Percentiles rank a stretch among this genome's conserved stretches.
These are phyloP conservation scores for Rhodotorula sp. DNA, from an alignment of 1,284 basidiomycete genomes.

Conservation along the genomic window DNA sequence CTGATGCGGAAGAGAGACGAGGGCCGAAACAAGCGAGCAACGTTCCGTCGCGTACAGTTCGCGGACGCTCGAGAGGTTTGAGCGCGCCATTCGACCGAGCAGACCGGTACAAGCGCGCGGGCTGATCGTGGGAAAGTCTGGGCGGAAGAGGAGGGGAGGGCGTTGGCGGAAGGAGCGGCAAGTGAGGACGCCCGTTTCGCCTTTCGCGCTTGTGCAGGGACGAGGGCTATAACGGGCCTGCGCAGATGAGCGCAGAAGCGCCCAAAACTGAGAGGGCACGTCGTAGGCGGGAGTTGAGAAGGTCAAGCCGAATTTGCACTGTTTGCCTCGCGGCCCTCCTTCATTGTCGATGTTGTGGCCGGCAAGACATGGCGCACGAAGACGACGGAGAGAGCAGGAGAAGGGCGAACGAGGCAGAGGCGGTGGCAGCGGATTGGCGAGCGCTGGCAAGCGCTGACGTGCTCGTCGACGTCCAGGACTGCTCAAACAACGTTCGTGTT, in stretches of 20 bases:
- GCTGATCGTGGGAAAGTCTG: background rate
- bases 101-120: background rate
- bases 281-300: background rate
- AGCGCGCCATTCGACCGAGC: no score
- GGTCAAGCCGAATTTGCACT: background rate
- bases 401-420: no score
- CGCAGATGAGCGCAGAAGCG: background rate
- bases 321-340: background rate
- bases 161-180: background rate
- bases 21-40: background rate
- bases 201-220: no score
- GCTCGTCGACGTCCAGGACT: no score
- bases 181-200: background rate
- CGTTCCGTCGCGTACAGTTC: no score
- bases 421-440: no score
- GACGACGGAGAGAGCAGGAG: background rate
- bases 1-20: background rate
- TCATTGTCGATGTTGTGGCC: background rate
- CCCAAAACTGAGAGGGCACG: background rate
- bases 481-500: background rate
- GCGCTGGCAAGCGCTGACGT: no score
- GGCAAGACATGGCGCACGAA: no score
- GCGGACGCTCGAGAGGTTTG: no score
- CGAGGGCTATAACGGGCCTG: no score
- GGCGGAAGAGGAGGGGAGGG: background rate